Evolutionary conservation across 495 filamentous ascomycete genomes (phyloP).

Genomic region (Lasiosphaeria miniovina): DNA sequence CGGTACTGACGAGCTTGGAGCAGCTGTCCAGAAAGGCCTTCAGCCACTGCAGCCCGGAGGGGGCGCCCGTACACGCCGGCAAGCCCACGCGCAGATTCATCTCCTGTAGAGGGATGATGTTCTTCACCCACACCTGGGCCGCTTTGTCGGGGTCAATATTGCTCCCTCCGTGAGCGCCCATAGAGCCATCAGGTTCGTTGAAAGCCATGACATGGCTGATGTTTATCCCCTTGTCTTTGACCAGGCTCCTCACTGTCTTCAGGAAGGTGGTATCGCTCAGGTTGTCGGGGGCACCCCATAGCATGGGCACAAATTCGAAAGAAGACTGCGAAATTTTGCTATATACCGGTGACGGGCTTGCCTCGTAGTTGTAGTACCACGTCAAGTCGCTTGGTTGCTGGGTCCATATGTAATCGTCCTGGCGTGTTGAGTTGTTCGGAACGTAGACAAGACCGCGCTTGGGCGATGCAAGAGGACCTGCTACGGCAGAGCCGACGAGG

Average conservation of each 20-base stretch:
- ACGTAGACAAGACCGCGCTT: constrained; percentile 73
- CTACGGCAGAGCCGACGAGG: constrained; percentile 13
- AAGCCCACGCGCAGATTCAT: constrained; percentile 56
- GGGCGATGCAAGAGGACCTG: constrained; percentile 40
- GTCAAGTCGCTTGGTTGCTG: constrained; percentile 53
- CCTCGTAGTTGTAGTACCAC: constrained; percentile 80
- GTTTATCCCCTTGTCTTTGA: constrained; percentile 49
- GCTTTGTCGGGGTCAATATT: constrained; percentile 53
- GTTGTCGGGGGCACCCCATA: constrained; percentile 58
- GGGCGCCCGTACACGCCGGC: constrained; percentile 55
- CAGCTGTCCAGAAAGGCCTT: constrained; percentile 57
- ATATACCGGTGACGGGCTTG: constrained; percentile 50
- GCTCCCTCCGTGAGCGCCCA: constrained; percentile 51
- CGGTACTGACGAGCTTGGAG: constrained; percentile 38
- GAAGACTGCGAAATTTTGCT: constrained; percentile 37
- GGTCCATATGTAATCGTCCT: constrained; percentile 62
- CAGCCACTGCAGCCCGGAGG: constrained; percentile 61
- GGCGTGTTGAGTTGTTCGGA: constrained; percentile 43
- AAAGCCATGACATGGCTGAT: constrained; percentile 66
- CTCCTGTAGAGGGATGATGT: constrained; percentile 62
- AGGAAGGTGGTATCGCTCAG: constrained; percentile 54
- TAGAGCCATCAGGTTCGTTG: constrained; percentile 68
- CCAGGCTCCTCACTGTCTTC: constrained; percentile 47
- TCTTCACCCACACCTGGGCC: constrained; percentile 61
- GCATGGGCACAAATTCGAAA: constrained; percentile 78